phyloP scores from a whole-genome alignment of 495 filamentous ascomycete species.

The Aspergillus leporis region DNA sequence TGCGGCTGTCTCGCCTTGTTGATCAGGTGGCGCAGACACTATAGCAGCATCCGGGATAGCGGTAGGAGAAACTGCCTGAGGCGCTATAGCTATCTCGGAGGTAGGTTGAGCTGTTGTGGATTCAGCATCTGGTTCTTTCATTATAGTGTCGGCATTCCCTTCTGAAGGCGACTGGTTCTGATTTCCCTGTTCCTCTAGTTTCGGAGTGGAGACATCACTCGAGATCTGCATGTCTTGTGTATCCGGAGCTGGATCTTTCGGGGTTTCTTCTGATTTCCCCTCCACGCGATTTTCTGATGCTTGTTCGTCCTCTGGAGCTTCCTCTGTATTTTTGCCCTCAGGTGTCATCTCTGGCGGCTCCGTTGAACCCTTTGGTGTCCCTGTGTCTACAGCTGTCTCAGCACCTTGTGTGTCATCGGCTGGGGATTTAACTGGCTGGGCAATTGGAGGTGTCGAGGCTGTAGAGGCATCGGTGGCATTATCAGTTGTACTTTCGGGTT shows the following conservation, averaged over 20 bases:
- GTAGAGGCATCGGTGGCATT: slow-evolving; percentile 3
- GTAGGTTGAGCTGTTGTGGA: slow-evolving; percentile 9
- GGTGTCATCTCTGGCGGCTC: slow-evolving; percentile 1
- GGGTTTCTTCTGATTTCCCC: slow-evolving; percentile 5
- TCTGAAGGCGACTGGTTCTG: slow-evolving; percentile 1
- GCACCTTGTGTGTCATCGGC: slow-evolving; percentile 44
- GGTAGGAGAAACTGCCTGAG: slow-evolving; percentile 5
- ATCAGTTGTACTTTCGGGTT: slow-evolving; percentile 3
- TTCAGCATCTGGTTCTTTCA: slow-evolving; percentile 5
- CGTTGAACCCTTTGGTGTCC: slow-evolving; percentile 1
- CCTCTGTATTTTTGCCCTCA: neutral
- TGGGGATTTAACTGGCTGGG: slow-evolving; percentile 17
- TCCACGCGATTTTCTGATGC: neutral
- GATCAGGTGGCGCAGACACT: slow-evolving; percentile 4
- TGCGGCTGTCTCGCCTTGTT: slow-evolving; percentile 8
- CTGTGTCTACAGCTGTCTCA: slow-evolving; percentile 11
- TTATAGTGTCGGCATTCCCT: slow-evolving; percentile 3
- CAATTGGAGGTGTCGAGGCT: neutral
- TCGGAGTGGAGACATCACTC: neutral
- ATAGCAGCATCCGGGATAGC: neutral
- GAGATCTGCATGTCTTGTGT: slow-evolving; percentile 1
- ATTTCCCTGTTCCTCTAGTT: slow-evolving; percentile 6
- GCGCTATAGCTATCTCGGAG: slow-evolving; percentile 5
- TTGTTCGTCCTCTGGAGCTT: slow-evolving; percentile 3
- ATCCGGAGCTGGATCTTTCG: slow-evolving; percentile 1